Conservation (phyloP, 768 basidiomycete genomes). For the Lactarius evosmus region DNA sequence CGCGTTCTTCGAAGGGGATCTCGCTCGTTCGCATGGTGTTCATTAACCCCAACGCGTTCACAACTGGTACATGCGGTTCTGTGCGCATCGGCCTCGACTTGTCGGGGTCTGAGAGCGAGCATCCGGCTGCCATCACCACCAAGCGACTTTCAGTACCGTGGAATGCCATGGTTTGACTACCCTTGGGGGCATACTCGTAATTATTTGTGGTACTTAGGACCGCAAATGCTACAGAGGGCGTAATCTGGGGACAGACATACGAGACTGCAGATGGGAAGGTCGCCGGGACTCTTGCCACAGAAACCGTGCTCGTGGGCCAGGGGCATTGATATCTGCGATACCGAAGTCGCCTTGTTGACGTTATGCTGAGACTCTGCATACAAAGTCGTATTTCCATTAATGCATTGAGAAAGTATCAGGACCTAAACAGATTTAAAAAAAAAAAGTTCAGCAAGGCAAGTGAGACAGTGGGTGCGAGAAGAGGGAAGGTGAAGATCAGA, state of each 20-base stretch:
- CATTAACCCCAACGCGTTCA: conserved; percentile 54
- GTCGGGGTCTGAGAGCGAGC: conserved; percentile 30
- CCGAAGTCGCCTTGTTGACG: conserved; percentile 45
- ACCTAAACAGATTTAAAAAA: not conserved
- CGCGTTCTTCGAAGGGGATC: conserved; percentile 51
- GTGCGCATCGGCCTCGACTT: conserved; percentile 8
- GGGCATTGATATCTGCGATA: conserved; percentile 47
- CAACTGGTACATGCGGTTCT: conserved; percentile 10
- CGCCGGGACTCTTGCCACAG: conserved; percentile 36
- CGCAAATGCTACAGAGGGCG: conserved; percentile 47
- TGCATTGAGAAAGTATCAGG: not conserved
- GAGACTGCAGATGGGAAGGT: conserved; percentile 48
- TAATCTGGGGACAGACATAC: conserved; percentile 59
- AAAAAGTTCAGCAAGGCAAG: not conserved
- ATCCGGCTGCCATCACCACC: conserved; percentile 39
- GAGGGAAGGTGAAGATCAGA: conserved; percentile 41
- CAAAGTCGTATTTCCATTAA: not conserved
- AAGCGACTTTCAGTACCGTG: conserved; percentile 51
- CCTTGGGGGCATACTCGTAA: not conserved
- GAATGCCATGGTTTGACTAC: conserved; percentile 15
- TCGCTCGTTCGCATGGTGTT: conserved; percentile 49
- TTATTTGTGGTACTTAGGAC: conserved; percentile 35
- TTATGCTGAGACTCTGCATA: conserved; percentile 30
- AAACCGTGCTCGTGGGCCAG: conserved; percentile 33
- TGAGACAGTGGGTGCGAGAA: not conserved